These are phyloP conservation scores for Calonectria pseudoreteaudii DNA, from an alignment of 2,329 filamentous ascomycete species.

Conservation along the genomic window DNA sequence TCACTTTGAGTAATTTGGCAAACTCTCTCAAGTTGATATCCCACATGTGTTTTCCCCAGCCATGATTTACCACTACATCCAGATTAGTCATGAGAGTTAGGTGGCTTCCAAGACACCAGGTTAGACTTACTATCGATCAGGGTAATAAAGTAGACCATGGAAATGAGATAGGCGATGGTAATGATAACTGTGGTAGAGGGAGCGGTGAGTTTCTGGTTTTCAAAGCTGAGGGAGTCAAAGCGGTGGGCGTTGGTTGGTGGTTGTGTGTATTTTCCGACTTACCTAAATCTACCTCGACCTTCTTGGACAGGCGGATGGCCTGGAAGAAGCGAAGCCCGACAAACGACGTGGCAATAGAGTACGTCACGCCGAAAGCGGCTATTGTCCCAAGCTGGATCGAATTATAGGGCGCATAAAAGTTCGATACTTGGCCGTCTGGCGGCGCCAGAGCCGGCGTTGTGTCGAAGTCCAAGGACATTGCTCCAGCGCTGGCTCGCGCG, in stretches of 20 bases:
- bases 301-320: background rate
- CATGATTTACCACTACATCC: background rate
- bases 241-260: too few species aligned
- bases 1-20: background rate
- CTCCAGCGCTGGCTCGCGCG: background rate
- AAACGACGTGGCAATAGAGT: background rate
- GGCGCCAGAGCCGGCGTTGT: background rate
- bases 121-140: background rate
- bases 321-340: constrained; percentile 5
- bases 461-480: background rate
- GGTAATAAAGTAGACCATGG: background rate
- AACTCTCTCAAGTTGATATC: background rate
- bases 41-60: constrained; percentile 4
- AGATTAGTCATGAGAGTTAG: background rate
- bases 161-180: background rate
- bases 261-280: background rate
- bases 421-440: background rate
- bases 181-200: background rate
- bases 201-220: background rate
- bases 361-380: background rate
- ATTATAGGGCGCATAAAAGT: constrained; percentile 5
- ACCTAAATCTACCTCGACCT: background rate
- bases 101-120: too few species aligned
- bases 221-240: too few species aligned
- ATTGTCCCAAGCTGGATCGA: background rate